Evolutionary conservation across 805 yeast genomes (phyloP), one percentile per base, ranked within the genome.

Genomic region (Barnettozyma sp.): DNA sequence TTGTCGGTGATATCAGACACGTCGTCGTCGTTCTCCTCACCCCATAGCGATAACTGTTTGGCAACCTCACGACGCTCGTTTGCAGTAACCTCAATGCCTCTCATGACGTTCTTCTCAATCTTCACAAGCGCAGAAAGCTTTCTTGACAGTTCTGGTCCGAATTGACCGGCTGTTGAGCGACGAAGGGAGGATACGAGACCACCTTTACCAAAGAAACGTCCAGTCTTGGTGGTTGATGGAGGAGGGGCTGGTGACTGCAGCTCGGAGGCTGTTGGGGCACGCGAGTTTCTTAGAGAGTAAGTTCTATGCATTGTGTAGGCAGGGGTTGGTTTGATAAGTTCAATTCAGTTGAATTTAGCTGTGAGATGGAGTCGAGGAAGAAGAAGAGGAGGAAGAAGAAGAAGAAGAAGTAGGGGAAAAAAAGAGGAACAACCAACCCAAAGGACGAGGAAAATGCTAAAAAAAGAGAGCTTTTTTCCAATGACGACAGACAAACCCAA

Each of bases 11-110:
- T 87, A 63, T 90, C 97, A 43, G 92, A 78, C 38, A 90, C 95
- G 56, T 90, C 98, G 56, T 90, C 97, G 60, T 90, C 97, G 59
- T 88, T 87, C 59, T 82, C 94, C 63, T 84, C 95, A 68, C 98
- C 98, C 98, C 98, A 90, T 50, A 81, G 62, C 23, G 97, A 87
- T 61, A 90, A 76, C 71, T 90, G 97, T 71, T 87, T 88, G 54
- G 97, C 98, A 50, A 88, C 96, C 55, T 82, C 88, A 62, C 88
- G 80, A 63, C 97, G 79, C 71, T 92, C 97, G 55, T 82, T 76
- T 50, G 97, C 86, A 41, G 86, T 88, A 47, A 85, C 71, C 70
- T 92, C 97, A 55, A 92, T 73, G 44, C 95, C 78, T 65, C 96
- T 81, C 83, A 88, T 81, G 46, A 90, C 82, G 63, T 84, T 83